Conservation (phyloP, 805 yeast species). For the Priceomyces castillae region DNA sequence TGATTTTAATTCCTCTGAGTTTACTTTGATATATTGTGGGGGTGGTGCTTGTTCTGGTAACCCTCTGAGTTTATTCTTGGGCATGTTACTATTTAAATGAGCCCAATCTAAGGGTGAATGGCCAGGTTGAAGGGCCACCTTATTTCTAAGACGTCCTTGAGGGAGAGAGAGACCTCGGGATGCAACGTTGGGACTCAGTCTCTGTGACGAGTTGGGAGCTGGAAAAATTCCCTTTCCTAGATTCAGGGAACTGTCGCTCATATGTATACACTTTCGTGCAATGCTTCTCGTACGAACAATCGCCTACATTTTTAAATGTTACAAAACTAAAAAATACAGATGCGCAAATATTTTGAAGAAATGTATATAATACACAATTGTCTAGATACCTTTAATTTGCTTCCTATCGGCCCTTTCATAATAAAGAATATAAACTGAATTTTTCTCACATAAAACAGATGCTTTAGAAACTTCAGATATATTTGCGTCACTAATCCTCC, state of each 20-base stretch:
- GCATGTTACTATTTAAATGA: constrained; percentile 41
- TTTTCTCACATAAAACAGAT: constrained; percentile 63
- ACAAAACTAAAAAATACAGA: background rate
- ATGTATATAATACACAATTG: background rate
- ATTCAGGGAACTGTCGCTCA: background rate
- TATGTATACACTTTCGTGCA: background rate
- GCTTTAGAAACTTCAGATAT: constrained; percentile 58
- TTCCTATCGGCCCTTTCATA: constrained; percentile 57
- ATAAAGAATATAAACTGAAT: constrained; percentile 82
- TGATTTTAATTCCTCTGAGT: constrained; percentile 53
- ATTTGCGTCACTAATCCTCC: constrained; percentile 82
- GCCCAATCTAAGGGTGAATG: constrained; percentile 92
- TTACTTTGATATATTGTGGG: constrained; percentile 44
- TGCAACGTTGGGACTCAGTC: constrained; percentile 15
- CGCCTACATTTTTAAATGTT: too few relatives aligned
- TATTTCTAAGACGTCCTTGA: constrained; percentile 25
- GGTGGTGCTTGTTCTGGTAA: constrained; percentile 54
- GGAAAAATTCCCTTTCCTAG: constrained; percentile 21
- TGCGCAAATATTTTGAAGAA: background rate
- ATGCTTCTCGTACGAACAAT: background rate
- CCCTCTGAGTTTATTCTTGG: constrained; percentile 52
- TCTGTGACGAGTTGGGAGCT: constrained; percentile 35
- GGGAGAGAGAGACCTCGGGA: constrained; percentile 11
- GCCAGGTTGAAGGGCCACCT: constrained; percentile 71
- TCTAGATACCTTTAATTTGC: constrained; percentile 13